These are phyloP conservation scores for Zygnema circumcarinatum DNA, from an alignment of 139 green algal genomes.

Conservation along the genomic window DNA sequence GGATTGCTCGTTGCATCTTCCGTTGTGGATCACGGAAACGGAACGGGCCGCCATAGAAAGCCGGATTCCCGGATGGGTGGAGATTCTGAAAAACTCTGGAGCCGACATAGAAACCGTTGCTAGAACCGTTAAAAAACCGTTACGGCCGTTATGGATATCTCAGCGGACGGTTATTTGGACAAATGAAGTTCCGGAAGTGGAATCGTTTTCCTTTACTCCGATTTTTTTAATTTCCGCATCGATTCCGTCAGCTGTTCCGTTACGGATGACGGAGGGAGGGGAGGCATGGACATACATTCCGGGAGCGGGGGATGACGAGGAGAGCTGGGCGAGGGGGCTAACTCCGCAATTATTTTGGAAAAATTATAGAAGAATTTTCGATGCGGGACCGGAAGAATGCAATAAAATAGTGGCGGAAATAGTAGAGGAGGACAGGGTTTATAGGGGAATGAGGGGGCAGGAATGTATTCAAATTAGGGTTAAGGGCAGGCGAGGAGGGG, in stretches of 20 bases:
- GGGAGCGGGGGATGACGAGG: constrained; percentile 95
- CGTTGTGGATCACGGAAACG: constrained; percentile 79
- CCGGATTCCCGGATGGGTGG: constrained; percentile 78
- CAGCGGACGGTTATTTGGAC: constrained; percentile 78
- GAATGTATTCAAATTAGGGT: neutral
- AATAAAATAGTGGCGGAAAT: constrained; percentile 60
- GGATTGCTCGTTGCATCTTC: constrained; percentile 77
- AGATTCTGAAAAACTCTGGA: constrained; percentile 49
- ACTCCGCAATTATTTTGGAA: constrained; percentile 78
- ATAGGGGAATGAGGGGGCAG: constrained; percentile 17
- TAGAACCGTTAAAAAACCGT: constrained; percentile 78
- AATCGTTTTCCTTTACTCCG: constrained; percentile 79
- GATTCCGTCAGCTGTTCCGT: neutral
- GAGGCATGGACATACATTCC: constrained; percentile 75
- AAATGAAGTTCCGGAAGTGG: constrained; percentile 65
- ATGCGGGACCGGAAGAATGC: constrained; percentile 66
- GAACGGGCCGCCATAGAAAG: constrained; percentile 78
- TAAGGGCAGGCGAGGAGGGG: neutral
- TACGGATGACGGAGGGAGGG: constrained; percentile 19
- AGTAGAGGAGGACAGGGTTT: constrained; percentile 57
- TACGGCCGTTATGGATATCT: constrained; percentile 90
- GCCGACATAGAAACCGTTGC: constrained; percentile 7
- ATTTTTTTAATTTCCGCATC: constrained; percentile 90
- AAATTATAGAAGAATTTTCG: constrained; percentile 55
- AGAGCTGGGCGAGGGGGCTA: constrained; percentile 88